These are phyloP conservation scores for Acorus calamus DNA, from an alignment of 106 monocot species.

Conservation along the genomic window DNA sequence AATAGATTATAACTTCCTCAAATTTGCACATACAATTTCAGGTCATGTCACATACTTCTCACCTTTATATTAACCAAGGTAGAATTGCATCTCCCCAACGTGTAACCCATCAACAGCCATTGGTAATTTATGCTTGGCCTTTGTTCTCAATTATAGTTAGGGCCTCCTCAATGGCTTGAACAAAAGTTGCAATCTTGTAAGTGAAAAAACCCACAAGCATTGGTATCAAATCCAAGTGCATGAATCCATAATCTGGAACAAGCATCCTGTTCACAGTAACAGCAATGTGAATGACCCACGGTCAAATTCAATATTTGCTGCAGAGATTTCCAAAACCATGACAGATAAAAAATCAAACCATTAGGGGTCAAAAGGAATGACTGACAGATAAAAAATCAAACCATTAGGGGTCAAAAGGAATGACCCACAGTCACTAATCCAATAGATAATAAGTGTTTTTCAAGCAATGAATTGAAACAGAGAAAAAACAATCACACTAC, in stretches of 20 bases:
- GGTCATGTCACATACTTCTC: no score
- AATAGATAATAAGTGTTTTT: background rate
- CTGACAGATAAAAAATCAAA: no score
- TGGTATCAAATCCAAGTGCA: constrained; percentile 91
- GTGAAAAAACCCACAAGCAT: constrained; percentile 98
- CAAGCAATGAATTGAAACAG: background rate
- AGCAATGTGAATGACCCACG: no score
- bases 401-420: no score
- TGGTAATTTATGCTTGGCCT: constrained; percentile 8
- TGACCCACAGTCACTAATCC: background rate
- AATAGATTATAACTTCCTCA: no score
- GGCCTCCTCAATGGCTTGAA: constrained; percentile 71
- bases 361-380: constrained; percentile 2
- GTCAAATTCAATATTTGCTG: no score
- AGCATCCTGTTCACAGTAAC: constrained; percentile 38
- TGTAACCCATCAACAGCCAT: no score
- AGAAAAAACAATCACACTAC: constrained; percentile 3
- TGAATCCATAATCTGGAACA: constrained; percentile 78
- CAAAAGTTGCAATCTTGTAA: constrained; percentile 82
- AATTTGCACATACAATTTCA: no score
- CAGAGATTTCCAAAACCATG: no score
- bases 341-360: background rate
- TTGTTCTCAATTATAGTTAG: constrained; percentile 26
- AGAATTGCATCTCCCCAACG: no score
- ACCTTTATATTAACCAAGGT: no score